phyloP scores from a whole-genome alignment of 2,329 filamentous ascomycete species.

The Neoascochyta sp. region DNA sequence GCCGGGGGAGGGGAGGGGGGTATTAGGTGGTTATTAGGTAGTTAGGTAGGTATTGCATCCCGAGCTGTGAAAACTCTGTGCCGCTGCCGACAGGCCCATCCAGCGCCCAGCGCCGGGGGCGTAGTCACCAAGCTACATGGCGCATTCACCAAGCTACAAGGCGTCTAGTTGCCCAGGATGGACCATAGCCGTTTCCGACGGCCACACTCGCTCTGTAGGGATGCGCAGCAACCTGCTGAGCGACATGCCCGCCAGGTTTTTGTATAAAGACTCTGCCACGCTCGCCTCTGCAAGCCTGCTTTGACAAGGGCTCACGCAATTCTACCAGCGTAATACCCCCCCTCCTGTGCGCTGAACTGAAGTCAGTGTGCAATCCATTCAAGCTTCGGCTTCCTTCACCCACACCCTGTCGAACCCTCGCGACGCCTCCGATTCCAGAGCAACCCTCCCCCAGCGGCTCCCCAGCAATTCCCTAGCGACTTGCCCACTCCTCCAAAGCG shows the following conservation, averaged over 20 bases:
- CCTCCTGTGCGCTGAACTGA: conserved; percentile 17
- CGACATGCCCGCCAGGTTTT: conserved; percentile 16
- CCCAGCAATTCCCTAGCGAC: conserved; percentile 12
- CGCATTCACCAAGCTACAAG: conserved; percentile 8
- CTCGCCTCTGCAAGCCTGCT: conserved; percentile 5
- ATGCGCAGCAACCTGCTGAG: too few relatives aligned
- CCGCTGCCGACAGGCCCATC: conserved; percentile 24
- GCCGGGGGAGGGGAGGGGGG: too few relatives aligned
- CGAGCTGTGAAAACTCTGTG: conserved; percentile 28
- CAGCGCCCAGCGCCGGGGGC: conserved; percentile 23
- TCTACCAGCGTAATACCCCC: conserved; percentile 10
- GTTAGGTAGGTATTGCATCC: too few relatives aligned
- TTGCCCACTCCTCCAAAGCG: conserved; percentile 11
- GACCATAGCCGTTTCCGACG: too few relatives aligned
- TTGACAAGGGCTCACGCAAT: conserved; percentile 14
- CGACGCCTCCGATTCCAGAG: conserved; percentile 12
- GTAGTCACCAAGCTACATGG: too few relatives aligned
- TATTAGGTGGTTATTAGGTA: too few relatives aligned
- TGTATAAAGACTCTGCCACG: conserved; percentile 26
- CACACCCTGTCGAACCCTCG: conserved; percentile 2
- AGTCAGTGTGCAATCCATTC: conserved; percentile 23
- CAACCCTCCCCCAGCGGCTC: conserved; percentile 11
- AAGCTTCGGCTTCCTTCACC: conserved; percentile 19
- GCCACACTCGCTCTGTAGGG: too few relatives aligned
- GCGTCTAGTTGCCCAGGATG: too few relatives aligned